phyloP scores from a whole-genome alignment of 192 early-diverging fungal species.

The Coemansia erecta region DNA sequence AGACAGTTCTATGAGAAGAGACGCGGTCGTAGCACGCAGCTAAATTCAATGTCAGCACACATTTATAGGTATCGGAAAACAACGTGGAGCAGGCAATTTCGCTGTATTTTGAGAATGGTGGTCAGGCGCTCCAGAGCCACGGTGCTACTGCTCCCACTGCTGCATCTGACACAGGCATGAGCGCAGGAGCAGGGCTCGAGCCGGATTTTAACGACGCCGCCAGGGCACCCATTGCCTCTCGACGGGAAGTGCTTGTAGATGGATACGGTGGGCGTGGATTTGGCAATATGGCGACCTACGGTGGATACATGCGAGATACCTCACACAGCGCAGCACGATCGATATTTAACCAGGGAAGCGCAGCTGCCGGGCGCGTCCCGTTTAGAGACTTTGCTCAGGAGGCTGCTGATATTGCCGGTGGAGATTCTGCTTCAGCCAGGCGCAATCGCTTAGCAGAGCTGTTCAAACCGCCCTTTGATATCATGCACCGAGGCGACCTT shows the following conservation, averaged over 20 bases:
- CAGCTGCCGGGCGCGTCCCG: conserved; percentile 47
- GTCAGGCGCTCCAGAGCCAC: conserved; percentile 52
- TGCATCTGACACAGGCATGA: not conserved
- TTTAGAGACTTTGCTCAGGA: conserved; percentile 69
- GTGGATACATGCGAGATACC: conserved; percentile 15
- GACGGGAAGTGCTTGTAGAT: conserved; percentile 71
- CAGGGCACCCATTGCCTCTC: conserved; percentile 83
- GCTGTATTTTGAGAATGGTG: conserved; percentile 83
- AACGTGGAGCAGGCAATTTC: conserved; percentile 73
- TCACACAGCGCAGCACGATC: conserved; percentile 31
- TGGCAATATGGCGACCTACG: not conserved
- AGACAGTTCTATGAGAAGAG: no score
- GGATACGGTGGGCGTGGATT: conserved; percentile 15
- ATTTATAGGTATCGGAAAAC: conserved; percentile 67
- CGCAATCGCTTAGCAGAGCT: conserved; percentile 69
- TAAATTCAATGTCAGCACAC: not conserved
- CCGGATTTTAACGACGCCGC: conserved; percentile 38
- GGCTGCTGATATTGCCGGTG: conserved; percentile 56
- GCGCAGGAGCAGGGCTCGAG: not conserved
- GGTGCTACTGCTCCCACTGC: conserved; percentile 12
- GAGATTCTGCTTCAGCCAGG: conserved; percentile 23
- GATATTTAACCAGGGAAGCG: conserved; percentile 50
- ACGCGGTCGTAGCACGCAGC: no score
- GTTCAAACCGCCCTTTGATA: conserved; percentile 83
- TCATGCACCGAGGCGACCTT: conserved; percentile 77